Percentiles rank a stretch among this genome's conserved stretches.
phyloP scores from a whole-genome alignment of 1,139 yeast genomes.

The Saccharomyces hybrid region DNA sequence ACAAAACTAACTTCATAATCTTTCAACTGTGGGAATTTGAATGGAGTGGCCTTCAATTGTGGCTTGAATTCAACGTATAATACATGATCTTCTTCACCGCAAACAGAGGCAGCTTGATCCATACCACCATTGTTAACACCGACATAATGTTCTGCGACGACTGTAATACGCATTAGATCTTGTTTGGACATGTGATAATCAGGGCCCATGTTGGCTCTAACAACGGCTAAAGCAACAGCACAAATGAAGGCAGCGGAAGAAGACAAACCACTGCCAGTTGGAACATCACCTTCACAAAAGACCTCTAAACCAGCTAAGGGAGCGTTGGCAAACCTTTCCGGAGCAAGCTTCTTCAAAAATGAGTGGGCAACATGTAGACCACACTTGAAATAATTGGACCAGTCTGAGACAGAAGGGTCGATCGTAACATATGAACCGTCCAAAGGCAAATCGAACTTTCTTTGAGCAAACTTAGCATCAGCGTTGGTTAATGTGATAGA shows the following conservation, averaged over 20 bases:
- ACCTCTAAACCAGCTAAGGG: constrained; percentile 43
- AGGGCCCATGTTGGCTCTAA: constrained; percentile 45
- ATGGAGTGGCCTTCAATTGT: constrained; percentile 45
- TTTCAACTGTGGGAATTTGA: constrained; percentile 43
- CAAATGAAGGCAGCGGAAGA: constrained; percentile 71
- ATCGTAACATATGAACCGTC: constrained; percentile 41
- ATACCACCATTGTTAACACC: constrained; percentile 74
- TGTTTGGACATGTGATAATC: constrained; percentile 37
- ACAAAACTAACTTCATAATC: constrained; percentile 46
- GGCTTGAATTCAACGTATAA: constrained; percentile 59
- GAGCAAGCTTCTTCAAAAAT: constrained; percentile 35
- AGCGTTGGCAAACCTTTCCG: constrained; percentile 21
- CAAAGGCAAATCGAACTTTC: constrained; percentile 37
- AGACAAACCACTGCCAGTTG: constrained; percentile 66
- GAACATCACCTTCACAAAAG: constrained; percentile 57
- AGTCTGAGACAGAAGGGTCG: constrained; percentile 43
- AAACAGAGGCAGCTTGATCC: constrained; percentile 71
- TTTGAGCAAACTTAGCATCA: constrained; percentile 35
- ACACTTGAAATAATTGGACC: constrained; percentile 66
- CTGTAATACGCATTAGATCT: constrained; percentile 53
- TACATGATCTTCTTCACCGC: constrained; percentile 55
- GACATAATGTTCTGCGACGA: constrained; percentile 61
- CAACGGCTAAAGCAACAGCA: constrained; percentile 52
- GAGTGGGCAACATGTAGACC: constrained; percentile 56
- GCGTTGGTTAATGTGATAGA: constrained; percentile 41